A percentile compares a stretch with the other conserved stretches of the same genome.
phyloP scores from a whole-genome alignment of 2,329 filamentous ascomycete genomes.

The Clonostachys chloroleuca region DNA sequence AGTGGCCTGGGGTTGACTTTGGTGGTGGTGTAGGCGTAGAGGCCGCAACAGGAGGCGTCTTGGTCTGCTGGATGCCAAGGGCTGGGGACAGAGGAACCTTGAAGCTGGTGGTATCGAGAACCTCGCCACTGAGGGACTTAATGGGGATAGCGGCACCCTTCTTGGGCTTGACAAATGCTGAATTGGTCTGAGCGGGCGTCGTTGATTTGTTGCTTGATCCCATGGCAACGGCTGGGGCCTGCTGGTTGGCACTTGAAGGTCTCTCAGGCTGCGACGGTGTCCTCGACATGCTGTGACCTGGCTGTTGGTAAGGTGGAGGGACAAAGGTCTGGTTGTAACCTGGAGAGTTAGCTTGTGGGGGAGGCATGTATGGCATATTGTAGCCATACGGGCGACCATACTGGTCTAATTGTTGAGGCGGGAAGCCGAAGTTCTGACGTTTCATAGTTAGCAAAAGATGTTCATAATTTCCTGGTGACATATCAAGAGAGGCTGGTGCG shows the following conservation, averaged over 20 bases:
- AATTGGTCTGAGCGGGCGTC: slow-evolving; percentile 33
- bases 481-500: slow-evolving; percentile 37
- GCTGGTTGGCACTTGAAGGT: slow-evolving; percentile 61
- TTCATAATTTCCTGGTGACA: slow-evolving; percentile 71
- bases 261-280: slow-evolving; percentile 74
- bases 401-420: slow-evolving; percentile 34
- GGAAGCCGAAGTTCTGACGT: slow-evolving; percentile 61
- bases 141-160: slow-evolving; percentile 78
- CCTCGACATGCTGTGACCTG: slow-evolving; percentile 73
- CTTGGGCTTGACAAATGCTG: slow-evolving; percentile 45
- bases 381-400: slow-evolving; percentile 33
- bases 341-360: slow-evolving; percentile 39
- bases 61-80: slow-evolving; percentile 49
- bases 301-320: slow-evolving; percentile 35
- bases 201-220: slow-evolving; percentile 43
- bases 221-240: slow-evolving; percentile 8
- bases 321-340: slow-evolving; percentile 44
- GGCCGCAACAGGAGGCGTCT: slow-evolving; percentile 66
- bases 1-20: slow-evolving; percentile 67
- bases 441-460: slow-evolving; percentile 67
- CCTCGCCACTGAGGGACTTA: slow-evolving; percentile 78
- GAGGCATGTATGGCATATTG: slow-evolving; percentile 44
- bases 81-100: slow-evolving; percentile 55
- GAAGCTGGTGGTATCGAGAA: slow-evolving; percentile 62
- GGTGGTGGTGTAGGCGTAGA: slow-evolving; percentile 78